A percentile compares a stretch with the other conserved stretches of the same genome.
These are phyloP conservation scores for Trichoderma koningiopsis DNA, from an alignment of 2,329 filamentous ascomycete genomes.

Conservation along the genomic window DNA sequence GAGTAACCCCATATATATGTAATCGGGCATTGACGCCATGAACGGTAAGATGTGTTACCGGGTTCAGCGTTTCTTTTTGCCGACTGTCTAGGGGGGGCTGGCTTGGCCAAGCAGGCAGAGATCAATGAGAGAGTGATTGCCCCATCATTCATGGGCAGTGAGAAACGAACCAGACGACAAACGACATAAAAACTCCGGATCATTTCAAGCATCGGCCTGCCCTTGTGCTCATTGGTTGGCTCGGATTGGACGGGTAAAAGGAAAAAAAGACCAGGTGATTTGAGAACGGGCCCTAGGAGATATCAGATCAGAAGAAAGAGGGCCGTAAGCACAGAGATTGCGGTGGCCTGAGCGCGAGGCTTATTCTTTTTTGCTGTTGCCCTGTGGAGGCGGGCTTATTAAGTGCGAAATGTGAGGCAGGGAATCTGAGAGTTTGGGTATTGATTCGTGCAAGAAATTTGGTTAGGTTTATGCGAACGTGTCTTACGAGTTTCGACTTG, in stretches of 20 bases:
- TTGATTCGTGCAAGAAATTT: neutral
- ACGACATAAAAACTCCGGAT: constrained; percentile 2
- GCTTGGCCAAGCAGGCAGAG: neutral
- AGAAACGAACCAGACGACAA: neutral
- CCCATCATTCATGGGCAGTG: too few species aligned
- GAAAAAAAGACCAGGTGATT: neutral
- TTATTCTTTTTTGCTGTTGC: neutral
- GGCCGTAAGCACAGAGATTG: constrained; percentile 24
- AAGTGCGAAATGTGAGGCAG: neutral
- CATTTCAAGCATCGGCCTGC: neutral
- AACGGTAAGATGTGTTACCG: neutral
- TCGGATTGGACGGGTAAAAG: neutral
- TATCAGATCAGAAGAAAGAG: constrained; percentile 14
- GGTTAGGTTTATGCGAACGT: neutral
- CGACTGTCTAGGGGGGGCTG: neutral
- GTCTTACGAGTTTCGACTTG: neutral
- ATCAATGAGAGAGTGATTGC: neutral
- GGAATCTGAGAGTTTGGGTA: neutral
- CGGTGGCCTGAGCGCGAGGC: constrained; percentile 19
- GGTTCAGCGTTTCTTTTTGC: too few species aligned
- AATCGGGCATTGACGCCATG: neutral
- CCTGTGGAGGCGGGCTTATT: constrained; percentile 6
- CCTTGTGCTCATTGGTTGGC: neutral
- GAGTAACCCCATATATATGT: neutral
- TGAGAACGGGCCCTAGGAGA: neutral